A percentile compares a stretch with the other conserved stretches of the same genome.
phyloP scores from a whole-genome alignment of 2,329 filamentous ascomycete species.

The Beauveria asiatica region DNA sequence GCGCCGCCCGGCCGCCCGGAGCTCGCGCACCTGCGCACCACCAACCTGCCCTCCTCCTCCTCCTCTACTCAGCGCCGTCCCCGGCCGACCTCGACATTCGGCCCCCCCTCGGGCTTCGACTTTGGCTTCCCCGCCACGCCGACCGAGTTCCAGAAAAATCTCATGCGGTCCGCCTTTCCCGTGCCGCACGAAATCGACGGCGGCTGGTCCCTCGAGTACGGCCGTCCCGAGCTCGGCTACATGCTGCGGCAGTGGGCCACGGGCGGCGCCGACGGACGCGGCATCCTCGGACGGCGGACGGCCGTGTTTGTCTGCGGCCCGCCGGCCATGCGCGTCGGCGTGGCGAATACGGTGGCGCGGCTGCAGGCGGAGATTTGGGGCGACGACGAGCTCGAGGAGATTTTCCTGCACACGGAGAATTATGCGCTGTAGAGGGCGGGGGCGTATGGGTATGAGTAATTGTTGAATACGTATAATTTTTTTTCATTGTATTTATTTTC shows the following conservation, averaged over 20 bases:
- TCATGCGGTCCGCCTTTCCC: constrained; percentile 86
- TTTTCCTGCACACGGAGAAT: constrained; percentile 92
- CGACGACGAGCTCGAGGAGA: constrained; percentile 71
- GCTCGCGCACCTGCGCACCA: constrained; percentile 47
- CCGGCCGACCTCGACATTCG: constrained; percentile 48
- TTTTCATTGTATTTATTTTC: too few relatives aligned
- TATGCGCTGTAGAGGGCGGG: constrained; percentile 60
- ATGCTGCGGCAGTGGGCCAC: constrained; percentile 77
- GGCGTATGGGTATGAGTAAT: too few relatives aligned
- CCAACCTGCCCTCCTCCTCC: constrained; percentile 24
- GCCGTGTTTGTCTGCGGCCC: constrained; percentile 93
- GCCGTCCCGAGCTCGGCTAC: constrained; percentile 77
- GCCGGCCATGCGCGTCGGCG: constrained; percentile 75
- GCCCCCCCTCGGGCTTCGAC: constrained; percentile 57
- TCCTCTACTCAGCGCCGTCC: constrained; percentile 12
- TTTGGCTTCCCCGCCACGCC: constrained; percentile 79
- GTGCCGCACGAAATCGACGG: constrained; percentile 59
- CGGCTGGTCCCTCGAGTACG: constrained; percentile 89
- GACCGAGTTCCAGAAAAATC: constrained; percentile 77
- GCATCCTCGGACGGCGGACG: constrained; percentile 68
- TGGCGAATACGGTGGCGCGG: constrained; percentile 74
- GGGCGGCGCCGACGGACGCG: constrained; percentile 55
- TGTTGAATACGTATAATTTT: too few relatives aligned
- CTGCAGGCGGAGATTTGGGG: constrained; percentile 79
- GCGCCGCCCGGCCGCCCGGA: constrained; percentile 36